Base-by-base conservation (phyloP, 78 protist genomes). In the Pigoraptor vietnamica region DNA sequence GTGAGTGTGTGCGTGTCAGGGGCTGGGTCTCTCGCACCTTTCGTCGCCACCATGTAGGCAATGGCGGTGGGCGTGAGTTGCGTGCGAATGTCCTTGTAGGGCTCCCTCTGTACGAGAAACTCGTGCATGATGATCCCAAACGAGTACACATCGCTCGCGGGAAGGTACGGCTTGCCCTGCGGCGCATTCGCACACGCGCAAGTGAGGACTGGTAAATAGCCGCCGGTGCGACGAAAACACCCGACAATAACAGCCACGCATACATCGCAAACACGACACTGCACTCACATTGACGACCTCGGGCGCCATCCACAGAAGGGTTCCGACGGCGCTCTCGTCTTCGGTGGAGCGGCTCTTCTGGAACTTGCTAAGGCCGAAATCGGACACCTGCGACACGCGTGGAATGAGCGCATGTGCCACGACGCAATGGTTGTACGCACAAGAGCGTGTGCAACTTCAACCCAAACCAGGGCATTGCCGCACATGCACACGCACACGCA, bases 91-190 rank as follows among this genome's bases (percentile, higher is more conserved):
- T 48, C 67, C 6, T 48, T 21, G 88, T 81, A 93, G 2, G 95
- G 95, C 67, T 91, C 89, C 25, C 23, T 1, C 36, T 87, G 67
- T 23, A 91, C 25, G n/a, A 90, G 1, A 19, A 93, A 0, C 87
- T 91, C 93, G 23, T 9, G 91, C 36, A 93, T 24, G 32, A 93
- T 86, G 23, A 93, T 93, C 33, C 90, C 92, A 48, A 34, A 93
- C 10, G 92, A 48, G 89, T 37, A 93, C 24, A 90, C 91, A 79
- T 93, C 95, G 39, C 82, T 40, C 0, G 32, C 40, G 24, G 33
- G 81, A 19, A 33, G 14, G 86, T 90, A 29, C 0, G 81, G 37
- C 29, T 48, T n/a, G n/a, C 67, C 67, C 67, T 48, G 67, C 67
- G 67, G 6, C 67, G 6, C 14, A 48, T 48, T 48, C 14, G 29